A percentile compares a stretch with the other conserved stretches of the same genome.
Conservation (phyloP, 768 basidiomycete species). For the Trametes villosa region DNA sequence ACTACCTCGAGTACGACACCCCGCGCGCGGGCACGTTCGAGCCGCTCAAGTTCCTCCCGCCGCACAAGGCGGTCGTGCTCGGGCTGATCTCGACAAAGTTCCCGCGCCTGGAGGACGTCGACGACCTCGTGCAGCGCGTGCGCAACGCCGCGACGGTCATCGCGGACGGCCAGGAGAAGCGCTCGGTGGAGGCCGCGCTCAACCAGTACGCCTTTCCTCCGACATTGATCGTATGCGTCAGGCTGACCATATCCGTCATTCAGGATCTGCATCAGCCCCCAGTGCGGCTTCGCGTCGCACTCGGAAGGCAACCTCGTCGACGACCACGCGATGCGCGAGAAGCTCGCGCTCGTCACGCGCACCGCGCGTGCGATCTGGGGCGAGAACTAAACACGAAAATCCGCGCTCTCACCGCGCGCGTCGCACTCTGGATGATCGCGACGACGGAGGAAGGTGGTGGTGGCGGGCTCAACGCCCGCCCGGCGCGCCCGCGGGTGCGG, state of each 20-base stretch:
- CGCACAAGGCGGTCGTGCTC: slow-evolving; percentile 45
- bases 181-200: slow-evolving; percentile 45
- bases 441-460: not conserved
- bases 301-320: slow-evolving; percentile 47
- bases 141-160: slow-evolving; percentile 48
- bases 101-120: slow-evolving; percentile 47
- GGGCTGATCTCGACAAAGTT: slow-evolving; percentile 51
- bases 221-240: not conserved
- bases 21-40: slow-evolving; percentile 62
- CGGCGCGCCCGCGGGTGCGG: not conserved
- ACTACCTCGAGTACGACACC: slow-evolving; percentile 67
- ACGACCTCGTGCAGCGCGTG: slow-evolving; percentile 44
- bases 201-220: slow-evolving; percentile 34
- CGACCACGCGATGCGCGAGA: slow-evolving; percentile 41
- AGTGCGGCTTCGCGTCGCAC: slow-evolving; percentile 56
- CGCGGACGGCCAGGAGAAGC: slow-evolving; percentile 43
- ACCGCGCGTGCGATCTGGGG: slow-evolving; percentile 44
- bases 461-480: slow-evolving; percentile 12
- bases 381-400: not conserved
- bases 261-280: slow-evolving; percentile 51
- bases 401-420: not conserved
- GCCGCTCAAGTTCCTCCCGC: slow-evolving; percentile 57
- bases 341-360: slow-evolving; percentile 40
- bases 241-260: not conserved
- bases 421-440: not conserved